Conservation (phyloP, 257 asterid genomes). For the Vinca minor region DNA sequence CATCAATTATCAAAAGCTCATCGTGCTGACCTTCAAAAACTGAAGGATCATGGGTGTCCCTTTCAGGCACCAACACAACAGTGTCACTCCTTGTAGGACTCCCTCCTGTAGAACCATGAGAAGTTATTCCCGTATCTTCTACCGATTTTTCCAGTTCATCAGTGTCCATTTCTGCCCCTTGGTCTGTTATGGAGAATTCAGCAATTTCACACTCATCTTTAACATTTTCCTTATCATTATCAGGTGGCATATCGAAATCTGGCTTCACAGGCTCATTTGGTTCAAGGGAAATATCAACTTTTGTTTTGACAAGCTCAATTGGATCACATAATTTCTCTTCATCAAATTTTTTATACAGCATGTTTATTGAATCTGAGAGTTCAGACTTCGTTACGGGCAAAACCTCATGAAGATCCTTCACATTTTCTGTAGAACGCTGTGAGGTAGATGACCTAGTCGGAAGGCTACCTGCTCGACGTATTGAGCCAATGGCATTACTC, state of each 20-base stretch:
- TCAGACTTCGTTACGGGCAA: constrained; percentile 45
- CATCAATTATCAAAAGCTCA: constrained; percentile 19
- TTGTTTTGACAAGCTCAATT: constrained; percentile 26
- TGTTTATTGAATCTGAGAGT: constrained; percentile 51
- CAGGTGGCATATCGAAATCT: constrained; percentile 18
- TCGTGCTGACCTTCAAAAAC: constrained; percentile 15
- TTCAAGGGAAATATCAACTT: constrained; percentile 29
- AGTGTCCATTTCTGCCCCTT: constrained; percentile 24
- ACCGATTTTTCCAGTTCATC: constrained; percentile 23
- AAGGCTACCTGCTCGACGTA: constrained; percentile 50
- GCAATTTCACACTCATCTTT: constrained; percentile 33
- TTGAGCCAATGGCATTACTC: constrained; percentile 23
- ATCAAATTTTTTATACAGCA: constrained; percentile 62
- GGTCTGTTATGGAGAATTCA: constrained; percentile 35
- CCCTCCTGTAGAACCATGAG: constrained; percentile 13
- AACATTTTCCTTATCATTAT: constrained; percentile 28
- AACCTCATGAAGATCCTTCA: constrained; percentile 82
- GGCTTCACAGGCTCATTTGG: constrained; percentile 23
- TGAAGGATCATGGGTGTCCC: constrained; percentile 10
- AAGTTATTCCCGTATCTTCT: constrained; percentile 8
- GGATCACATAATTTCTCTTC: constrained; percentile 36
- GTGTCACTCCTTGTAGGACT: constrained; percentile 11
- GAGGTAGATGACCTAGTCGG: constrained; percentile 43
- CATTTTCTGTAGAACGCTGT: constrained; percentile 40
- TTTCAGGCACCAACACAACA: constrained; percentile 14